phyloP scores from a whole-genome alignment of 148 eudicot species.

The Nepenthes mirabilis region DNA sequence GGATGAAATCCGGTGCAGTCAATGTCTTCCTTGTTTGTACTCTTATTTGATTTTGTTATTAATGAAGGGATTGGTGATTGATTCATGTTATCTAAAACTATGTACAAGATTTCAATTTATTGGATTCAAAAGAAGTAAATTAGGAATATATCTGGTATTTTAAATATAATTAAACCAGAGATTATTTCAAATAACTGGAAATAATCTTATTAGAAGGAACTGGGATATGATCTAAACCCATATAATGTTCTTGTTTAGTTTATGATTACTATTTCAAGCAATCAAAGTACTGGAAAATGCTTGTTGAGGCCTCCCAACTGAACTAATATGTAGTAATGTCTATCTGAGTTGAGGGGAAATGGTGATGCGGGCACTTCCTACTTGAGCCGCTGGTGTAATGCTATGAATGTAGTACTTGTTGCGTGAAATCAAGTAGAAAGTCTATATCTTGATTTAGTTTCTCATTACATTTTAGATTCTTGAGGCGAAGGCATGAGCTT shows the following conservation, averaged over 20 bases:
- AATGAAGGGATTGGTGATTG: no score
- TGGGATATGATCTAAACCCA: no score
- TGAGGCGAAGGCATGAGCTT: slow-evolving; percentile 27
- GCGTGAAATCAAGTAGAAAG: background rate
- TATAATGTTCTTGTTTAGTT: no score
- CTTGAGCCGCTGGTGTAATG: background rate
- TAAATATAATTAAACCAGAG: no score
- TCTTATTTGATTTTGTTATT: no score
- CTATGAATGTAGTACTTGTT: background rate
- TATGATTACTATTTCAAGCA: no score
- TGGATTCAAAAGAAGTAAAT: no score
- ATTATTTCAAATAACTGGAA: no score
- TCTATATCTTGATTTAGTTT: background rate
- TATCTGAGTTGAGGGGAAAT: background rate
- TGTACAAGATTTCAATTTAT: no score
- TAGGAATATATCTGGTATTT: no score
- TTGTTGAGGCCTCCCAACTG: background rate
- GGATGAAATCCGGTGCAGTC: slow-evolving; percentile 34
- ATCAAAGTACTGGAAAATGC: background rate
- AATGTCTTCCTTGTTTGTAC: background rate
- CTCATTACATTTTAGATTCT: slow-evolving; percentile 22
- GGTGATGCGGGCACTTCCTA: background rate
- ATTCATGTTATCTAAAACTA: no score
- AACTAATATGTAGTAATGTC: background rate
- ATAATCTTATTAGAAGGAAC: no score